phyloP scores from a whole-genome alignment of 225 moss, liverwort and hornwort species.

The Rhytidiadelphus loreus region DNA sequence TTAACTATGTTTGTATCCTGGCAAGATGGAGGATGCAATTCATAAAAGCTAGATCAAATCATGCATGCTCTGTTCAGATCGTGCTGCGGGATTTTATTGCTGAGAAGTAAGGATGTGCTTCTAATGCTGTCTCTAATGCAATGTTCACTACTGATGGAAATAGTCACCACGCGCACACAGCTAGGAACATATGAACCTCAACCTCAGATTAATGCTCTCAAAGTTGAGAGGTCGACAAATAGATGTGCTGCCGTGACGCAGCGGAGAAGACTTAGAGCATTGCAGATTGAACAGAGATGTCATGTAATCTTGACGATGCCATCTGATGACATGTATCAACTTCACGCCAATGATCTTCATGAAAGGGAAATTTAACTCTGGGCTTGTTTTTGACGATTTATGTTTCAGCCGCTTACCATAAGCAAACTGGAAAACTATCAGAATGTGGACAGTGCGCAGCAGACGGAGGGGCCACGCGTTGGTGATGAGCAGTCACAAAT shows the following conservation, averaged over 20 bases:
- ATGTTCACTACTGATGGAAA: background rate
- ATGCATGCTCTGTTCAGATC: background rate
- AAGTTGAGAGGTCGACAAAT: background rate
- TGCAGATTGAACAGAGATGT: background rate
- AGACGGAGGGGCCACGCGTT: conserved; percentile 10
- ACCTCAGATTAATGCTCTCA: background rate
- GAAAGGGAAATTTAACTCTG: background rate
- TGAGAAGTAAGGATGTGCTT: background rate
- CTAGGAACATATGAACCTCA: background rate
- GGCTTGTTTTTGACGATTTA: background rate
- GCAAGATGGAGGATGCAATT: background rate
- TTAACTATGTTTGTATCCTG: background rate
- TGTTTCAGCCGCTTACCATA: conserved; percentile 18
- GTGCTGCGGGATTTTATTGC: background rate
- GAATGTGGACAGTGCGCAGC: conserved; percentile 8
- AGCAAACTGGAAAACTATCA: background rate
- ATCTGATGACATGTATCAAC: background rate
- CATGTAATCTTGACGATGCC: background rate
- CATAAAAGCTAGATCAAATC: background rate
- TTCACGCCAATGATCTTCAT: background rate
- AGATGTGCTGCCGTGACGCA: background rate
- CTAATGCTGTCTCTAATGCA: background rate
- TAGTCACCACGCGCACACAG: background rate
- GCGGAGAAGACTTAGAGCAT: background rate
- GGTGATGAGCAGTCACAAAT: conserved; percentile 26